Evolutionary conservation across 2,329 filamentous ascomycete genomes (phyloP), one percentile per base, ranked within the genome.

Genomic region (Didymella segeticola): DNA sequence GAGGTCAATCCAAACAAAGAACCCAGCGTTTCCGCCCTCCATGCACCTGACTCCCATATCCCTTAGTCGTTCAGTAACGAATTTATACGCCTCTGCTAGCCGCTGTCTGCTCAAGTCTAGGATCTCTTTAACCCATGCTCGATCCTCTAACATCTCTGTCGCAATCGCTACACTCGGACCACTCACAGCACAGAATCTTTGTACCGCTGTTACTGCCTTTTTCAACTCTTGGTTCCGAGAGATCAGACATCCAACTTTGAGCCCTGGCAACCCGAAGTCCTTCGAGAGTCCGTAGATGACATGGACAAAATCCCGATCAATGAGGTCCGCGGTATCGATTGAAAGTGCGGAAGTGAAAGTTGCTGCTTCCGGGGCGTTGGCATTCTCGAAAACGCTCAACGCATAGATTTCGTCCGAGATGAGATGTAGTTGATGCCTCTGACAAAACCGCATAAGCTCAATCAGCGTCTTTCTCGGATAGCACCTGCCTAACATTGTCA

Each of bases 381-480:
- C 31, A 9, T 53, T 47, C 8, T 17, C 14, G 11, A 47, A 86
- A 1, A 80, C 70, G 0, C 82, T 84, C 2, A 84, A 62, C 1
- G 81, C 83, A 60, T 86, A 86, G n/a, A 86, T 80, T 62, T 86
- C 83, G 60, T 86, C 83, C 57, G 78, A 80, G 66, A 86, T 77
- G 29, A 86, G 69, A 60, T 86, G 82, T 2, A 85, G 68, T 3
- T 73, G 53, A 55, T 84, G 70, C 47, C 76, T 73, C 43, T 83
- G 73, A 57, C 83, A 85, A 20, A 85, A 60, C 1, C 67, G 62
- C 76, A 85, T 79, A 26, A 82, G 65, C 5, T 66, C 69, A 0
- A 77, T 53, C 8, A 83, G 57, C 5, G 72, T 70, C 8, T 53
- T 47, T 63, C 68, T 19, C 19, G 72, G 54, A 79, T 82, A 60